Evolutionary conservation across 2,329 filamentous ascomycete species (phyloP).

Genomic region (Ascochyta rabiei): DNA sequence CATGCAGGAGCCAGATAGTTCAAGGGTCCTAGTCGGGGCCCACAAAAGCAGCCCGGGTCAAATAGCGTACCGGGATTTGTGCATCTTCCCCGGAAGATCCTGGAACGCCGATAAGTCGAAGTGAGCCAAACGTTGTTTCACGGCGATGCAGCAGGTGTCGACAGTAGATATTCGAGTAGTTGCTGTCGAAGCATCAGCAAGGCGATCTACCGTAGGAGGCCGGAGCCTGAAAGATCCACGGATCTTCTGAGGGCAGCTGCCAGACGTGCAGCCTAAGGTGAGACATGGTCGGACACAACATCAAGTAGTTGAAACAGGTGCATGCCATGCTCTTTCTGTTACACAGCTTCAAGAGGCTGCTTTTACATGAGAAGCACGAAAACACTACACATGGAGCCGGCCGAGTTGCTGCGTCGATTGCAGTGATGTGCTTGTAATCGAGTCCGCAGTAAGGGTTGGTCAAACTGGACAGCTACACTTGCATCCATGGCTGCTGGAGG

Average conservation of each 20-base stretch:
- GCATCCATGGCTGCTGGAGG: slow-evolving; percentile 1
- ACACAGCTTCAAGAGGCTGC: slow-evolving; percentile 21
- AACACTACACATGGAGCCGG: slow-evolving; percentile 6
- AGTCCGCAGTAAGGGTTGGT: background rate
- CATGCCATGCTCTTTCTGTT: slow-evolving; percentile 26
- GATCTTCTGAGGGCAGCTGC: slow-evolving; percentile 1
- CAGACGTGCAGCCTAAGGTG: slow-evolving; percentile 16
- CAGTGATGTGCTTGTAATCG: background rate
- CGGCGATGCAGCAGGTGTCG: background rate
- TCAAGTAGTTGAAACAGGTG: slow-evolving; percentile 30
- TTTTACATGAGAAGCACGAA: slow-evolving; percentile 21
- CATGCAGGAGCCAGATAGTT: slow-evolving; percentile 4
- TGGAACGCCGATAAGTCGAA: slow-evolving; percentile 8
- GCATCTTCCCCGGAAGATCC: slow-evolving; percentile 4
- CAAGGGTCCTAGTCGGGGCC: slow-evolving; percentile 5
- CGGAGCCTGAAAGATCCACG: background rate
- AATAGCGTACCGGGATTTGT: slow-evolving; percentile 13
- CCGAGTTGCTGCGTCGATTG: slow-evolving; percentile 12
- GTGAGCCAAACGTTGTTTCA: slow-evolving; percentile 2
- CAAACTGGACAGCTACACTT: background rate
- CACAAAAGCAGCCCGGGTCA: slow-evolving; percentile 13
- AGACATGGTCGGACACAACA: slow-evolving; percentile 29
- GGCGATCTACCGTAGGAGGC: background rate
- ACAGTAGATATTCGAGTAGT: background rate
- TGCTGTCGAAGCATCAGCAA: background rate